Evolutionary conservation across 106 monocot genomes (phyloP).

Genomic region (Allium sativum): DNA sequence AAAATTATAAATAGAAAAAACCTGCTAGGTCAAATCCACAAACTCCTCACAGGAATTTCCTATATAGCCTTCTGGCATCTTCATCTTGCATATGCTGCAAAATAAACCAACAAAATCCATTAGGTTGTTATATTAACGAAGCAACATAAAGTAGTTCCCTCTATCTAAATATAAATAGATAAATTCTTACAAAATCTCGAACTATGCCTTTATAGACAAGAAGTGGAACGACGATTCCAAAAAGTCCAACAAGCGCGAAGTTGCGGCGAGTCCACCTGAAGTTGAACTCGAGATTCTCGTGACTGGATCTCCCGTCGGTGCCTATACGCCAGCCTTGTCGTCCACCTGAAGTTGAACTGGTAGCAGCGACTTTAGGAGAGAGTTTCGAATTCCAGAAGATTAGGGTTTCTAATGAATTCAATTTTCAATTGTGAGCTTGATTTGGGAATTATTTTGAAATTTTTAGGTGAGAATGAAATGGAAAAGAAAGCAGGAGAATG

Average conservation of each 20-base stretch:
- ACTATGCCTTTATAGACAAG: constrained; percentile 91
- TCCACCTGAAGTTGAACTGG: no score
- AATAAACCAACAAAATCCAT: no score
- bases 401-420: no score
- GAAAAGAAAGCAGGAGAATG: no score
- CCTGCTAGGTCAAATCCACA: background rate
- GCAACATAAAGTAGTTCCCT: background rate
- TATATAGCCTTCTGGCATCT: constrained; percentile 45
- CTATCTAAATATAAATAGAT: background rate
- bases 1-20: background rate
- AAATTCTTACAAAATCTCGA: constrained; percentile 40
- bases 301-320: no score
- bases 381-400: no score
- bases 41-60: constrained; percentile 44
- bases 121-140: constrained; percentile 2
- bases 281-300: constrained; percentile 83
- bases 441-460: no score
- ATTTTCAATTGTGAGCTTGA: no score
- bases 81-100: constrained; percentile 79
- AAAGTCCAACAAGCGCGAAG: constrained; percentile 74
- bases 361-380: no score
- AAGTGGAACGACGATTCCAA: constrained; percentile 80
- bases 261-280: constrained; percentile 92
- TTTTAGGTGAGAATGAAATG: no score
- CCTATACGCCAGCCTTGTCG: no score